Conservation (phyloP, 2,329 filamentous ascomycete species). For the Westerdykella aurantiaca region DNA sequence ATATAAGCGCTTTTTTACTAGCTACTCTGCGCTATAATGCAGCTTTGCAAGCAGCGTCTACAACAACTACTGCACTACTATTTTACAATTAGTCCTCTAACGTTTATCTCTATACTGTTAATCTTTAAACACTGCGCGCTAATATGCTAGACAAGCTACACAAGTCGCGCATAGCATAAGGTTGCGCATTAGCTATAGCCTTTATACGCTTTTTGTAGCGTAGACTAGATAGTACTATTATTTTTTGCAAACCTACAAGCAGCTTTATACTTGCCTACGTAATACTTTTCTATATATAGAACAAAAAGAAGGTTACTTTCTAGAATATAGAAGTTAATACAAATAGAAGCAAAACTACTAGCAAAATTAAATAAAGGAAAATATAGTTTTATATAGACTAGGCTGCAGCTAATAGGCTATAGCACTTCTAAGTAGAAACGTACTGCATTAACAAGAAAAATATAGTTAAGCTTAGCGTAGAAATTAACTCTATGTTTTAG, state of each 20-base stretch:
- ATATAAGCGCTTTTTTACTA: constrained; percentile 6
- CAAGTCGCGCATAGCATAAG: constrained; percentile 6
- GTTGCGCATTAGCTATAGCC: constrained; percentile 4
- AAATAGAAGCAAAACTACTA: constrained; percentile 7
- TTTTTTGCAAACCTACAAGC: no score
- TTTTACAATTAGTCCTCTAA: neutral
- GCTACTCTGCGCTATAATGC: constrained; percentile 7
- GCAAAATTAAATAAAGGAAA: constrained; percentile 13
- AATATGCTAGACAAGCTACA: constrained; percentile 6
- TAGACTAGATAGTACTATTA: no score
- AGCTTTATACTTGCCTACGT: constrained; percentile 12
- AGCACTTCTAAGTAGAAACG: constrained; percentile 15
- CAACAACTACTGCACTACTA: constrained; percentile 4
- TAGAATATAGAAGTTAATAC: constrained; percentile 11
- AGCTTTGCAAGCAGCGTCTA: constrained; percentile 11
- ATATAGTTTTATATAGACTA: constrained; percentile 15
- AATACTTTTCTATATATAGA: constrained; percentile 18
- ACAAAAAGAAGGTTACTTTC: constrained; percentile 10
- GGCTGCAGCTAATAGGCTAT: constrained; percentile 10
- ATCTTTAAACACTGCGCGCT: constrained; percentile 4
- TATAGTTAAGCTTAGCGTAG: constrained; percentile 8
- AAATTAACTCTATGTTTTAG: constrained; percentile 20
- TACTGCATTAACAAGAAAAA: constrained; percentile 14
- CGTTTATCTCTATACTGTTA: constrained; percentile 6
- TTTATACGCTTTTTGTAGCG: no score